These are phyloP conservation scores for Nyctanthes arbortristis DNA, from an alignment of 257 asterid genomes.

Conservation along the genomic window DNA sequence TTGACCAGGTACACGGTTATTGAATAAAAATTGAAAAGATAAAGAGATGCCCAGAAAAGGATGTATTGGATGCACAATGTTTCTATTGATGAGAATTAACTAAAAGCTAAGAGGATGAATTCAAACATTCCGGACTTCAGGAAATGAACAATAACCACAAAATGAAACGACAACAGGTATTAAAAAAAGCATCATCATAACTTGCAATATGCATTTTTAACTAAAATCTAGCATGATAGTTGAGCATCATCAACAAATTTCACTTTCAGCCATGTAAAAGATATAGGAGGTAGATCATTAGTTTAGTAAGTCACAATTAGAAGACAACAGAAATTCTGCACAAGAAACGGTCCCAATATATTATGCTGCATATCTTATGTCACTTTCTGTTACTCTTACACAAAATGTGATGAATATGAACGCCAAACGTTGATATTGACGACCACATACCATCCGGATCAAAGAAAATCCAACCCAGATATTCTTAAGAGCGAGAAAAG, in stretches of 20 bases:
- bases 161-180: neutral
- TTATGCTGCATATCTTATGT: neutral
- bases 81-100: neutral
- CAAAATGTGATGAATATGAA: neutral
- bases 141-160: neutral
- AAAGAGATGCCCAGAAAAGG: neutral
- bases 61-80: neutral
- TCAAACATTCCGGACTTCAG: neutral
- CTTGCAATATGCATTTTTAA: neutral
- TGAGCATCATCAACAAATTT: neutral
- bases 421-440: neutral
- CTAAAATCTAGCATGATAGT: neutral
- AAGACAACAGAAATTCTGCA: neutral
- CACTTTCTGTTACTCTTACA: neutral
- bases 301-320: no score
- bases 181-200: neutral
- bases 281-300: neutral
- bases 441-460: neutral
- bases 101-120: neutral
- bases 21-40: slow-evolving; percentile 5
- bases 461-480: neutral
- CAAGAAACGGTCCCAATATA: neutral
- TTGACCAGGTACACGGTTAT: neutral
- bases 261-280: neutral
- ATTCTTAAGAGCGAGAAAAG: neutral